Evolutionary conservation across 306 rosid species (phyloP), one percentile per base, ranked within the genome.

Genomic region (Prunus campanulata): DNA sequence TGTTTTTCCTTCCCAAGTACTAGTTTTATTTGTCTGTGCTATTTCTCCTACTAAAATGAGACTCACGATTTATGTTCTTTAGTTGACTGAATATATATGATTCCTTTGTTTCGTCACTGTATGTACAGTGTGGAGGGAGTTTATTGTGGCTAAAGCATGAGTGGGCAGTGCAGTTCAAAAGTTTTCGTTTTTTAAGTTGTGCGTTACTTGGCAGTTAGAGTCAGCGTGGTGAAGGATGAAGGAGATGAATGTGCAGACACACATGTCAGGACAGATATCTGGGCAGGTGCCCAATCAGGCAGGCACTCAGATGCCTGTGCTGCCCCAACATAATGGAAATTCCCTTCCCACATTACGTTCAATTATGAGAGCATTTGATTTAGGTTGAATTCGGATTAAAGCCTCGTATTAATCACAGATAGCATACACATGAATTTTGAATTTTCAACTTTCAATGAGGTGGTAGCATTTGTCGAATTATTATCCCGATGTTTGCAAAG

Each of bases 241-340:
- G 84, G 87, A 82, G 81, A 91, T 89, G 93, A 90, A 87, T 79
- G 84, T 90, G 72, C 92, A 86, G 86, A 78, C 91, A 24, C 92
- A 89, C 74, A 76, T 85, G 79, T 79, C 91, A 1, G 92, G 93
- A 20, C 90, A 88, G 46, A 86, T 90, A 52, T 84, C 93, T 8
- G 91, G 96, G 69, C 90, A 88, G 87, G 88, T 87, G 75, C 88
- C 91, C 64, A 89, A 83, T 82, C 93, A 91, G 86, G 81, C 92
- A 44, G 93, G 88, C 44, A 75, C 86, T 47, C 93, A 84, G 85
- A 78, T 91, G 75, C 85, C 98, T 55, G 88, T 86, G 74, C 66
- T 75, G 39, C 66, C 83, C 74, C 92, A 85, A 75, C 78, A 83
- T 57, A 93, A 87, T 77, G 94, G 94, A 50, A 90, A 85, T 72